A percentile compares a stretch with the other conserved stretches of the same genome.
phyloP scores from a whole-genome alignment of 1,284 basidiomycete genomes.

The Ceratobasidium sp. region DNA sequence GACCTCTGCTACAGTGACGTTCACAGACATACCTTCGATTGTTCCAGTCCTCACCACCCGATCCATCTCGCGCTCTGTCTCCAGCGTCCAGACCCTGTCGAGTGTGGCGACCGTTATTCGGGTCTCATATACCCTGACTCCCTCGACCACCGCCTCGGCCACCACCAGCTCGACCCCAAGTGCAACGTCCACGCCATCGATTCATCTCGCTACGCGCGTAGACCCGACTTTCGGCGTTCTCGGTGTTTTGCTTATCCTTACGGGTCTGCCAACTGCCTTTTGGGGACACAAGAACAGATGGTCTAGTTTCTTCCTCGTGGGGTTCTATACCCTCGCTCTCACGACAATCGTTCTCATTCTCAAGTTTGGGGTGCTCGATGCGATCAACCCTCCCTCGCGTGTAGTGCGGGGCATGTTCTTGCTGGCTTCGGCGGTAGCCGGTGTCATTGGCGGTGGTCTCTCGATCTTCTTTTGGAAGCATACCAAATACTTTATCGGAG shows the following conservation, averaged over 20 bases:
- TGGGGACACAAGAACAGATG: constrained; percentile 95
- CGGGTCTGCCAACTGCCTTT: constrained; percentile 86
- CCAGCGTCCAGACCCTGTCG: constrained; percentile 34
- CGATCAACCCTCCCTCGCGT: constrained; percentile 80
- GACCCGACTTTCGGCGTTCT: constrained; percentile 91
- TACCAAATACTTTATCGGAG: constrained; percentile 85
- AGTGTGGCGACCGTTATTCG: constrained; percentile 36
- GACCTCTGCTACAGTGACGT: constrained; percentile 23
- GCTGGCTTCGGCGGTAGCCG: constrained; percentile 81
- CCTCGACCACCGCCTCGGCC: constrained; percentile 55
- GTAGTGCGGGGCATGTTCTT: constrained; percentile 91
- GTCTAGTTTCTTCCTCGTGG: constrained; percentile 93
- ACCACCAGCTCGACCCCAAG: constrained; percentile 63
- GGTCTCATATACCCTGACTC: constrained; percentile 43
- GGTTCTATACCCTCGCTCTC: constrained; percentile 88
- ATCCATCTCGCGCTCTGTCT: constrained; percentile 22
- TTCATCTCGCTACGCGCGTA: constrained; percentile 75
- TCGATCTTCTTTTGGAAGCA: constrained; percentile 92
- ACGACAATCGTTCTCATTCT: constrained; percentile 89
- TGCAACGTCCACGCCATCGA: constrained; percentile 54
- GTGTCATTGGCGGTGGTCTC: constrained; percentile 82
- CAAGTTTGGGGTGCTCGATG: constrained; percentile 85
- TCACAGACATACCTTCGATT: background rate
- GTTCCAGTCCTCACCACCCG: constrained; percentile 21
- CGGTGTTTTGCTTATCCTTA: constrained; percentile 87